Conservation (phyloP, 2,329 filamentous ascomycete species). For the Ambrosiella beaveri region DNA sequence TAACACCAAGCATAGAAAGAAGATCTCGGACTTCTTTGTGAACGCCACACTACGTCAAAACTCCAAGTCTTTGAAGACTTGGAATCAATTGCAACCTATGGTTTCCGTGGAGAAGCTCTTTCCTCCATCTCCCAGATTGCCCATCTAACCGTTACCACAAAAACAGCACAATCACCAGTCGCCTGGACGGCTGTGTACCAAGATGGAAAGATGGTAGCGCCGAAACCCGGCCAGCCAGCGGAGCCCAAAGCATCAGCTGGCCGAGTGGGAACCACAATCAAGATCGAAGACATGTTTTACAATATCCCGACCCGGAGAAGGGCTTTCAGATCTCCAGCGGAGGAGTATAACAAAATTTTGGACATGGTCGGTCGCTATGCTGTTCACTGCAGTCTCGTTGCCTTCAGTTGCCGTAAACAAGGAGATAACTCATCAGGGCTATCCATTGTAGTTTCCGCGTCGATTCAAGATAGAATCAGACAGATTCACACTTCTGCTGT, state of each 20-base stretch:
- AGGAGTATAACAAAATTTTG: slow-evolving; percentile 96
- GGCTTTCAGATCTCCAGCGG: slow-evolving; percentile 78
- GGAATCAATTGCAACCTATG: slow-evolving; percentile 78
- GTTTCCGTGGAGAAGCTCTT: slow-evolving; percentile 90
- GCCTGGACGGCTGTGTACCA: slow-evolving; percentile 85
- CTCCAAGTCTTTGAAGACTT: slow-evolving; percentile 87
- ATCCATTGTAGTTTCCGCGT: slow-evolving; percentile 57
- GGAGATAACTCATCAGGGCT: slow-evolving; percentile 73
- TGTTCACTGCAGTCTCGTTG: slow-evolving; percentile 77
- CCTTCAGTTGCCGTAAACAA: slow-evolving; percentile 92
- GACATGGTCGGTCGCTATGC: slow-evolving; percentile 89
- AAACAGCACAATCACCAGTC: slow-evolving; percentile 70
- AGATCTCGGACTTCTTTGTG: slow-evolving; percentile 79
- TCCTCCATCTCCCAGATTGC: slow-evolving; percentile 98
- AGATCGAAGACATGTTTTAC: slow-evolving; percentile 93
- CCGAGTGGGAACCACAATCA: slow-evolving; percentile 80
- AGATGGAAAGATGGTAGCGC: slow-evolving; percentile 60
- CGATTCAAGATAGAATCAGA: slow-evolving; percentile 65
- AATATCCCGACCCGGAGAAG: slow-evolving; percentile 76
- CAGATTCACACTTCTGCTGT: slow-evolving; percentile 73
- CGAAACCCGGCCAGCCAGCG: slow-evolving; percentile 72
- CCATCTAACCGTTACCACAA: slow-evolving; percentile 86
- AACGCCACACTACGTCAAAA: slow-evolving; percentile 94
- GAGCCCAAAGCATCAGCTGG: slow-evolving; percentile 82
- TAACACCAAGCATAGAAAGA: slow-evolving; percentile 44